Evolutionary conservation across 2,329 filamentous ascomycete species (phyloP).

Genomic region (Cordyceps militaris): DNA sequence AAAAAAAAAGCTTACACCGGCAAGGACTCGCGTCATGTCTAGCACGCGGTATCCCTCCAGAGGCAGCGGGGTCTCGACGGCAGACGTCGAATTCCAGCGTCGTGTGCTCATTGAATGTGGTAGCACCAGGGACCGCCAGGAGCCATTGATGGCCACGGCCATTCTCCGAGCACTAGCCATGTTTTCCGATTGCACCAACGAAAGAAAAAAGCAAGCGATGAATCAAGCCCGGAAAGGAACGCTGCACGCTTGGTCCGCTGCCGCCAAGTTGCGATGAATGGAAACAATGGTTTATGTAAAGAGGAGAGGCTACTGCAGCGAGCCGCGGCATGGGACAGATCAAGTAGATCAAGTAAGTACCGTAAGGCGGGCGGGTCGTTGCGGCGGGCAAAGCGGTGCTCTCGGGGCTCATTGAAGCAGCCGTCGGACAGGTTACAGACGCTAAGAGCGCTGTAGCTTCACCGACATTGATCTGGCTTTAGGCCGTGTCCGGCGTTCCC

Average conservation of each 20-base stretch:
- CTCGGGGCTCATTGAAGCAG: neutral
- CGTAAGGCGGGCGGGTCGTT: conserved; percentile 3
- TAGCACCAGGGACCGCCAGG: neutral
- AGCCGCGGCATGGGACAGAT: neutral
- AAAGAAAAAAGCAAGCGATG: neutral
- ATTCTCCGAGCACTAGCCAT: conserved; percentile 6
- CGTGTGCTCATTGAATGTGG: neutral
- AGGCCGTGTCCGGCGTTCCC: neutral
- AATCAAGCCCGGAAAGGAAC: neutral
- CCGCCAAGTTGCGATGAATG: neutral
- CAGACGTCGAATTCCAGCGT: conserved; percentile 9
- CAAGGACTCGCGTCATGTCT: conserved; percentile 94
- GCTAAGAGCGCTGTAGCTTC: neutral
- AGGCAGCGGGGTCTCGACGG: conserved; percentile 40
- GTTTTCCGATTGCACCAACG: neutral
- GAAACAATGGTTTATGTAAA: neutral
- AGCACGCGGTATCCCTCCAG: conserved; percentile 82
- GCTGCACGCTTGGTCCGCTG: neutral
- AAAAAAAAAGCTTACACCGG: conserved; percentile 56
- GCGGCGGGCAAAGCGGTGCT: neutral
- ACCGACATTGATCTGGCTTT: neutral
- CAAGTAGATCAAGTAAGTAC: neutral
- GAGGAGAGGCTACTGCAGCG: neutral
- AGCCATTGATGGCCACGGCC: conserved; percentile 9
- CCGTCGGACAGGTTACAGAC: neutral